phyloP scores from a whole-genome alignment of 768 basidiomycete species.

The Podaxis carcinomalis region DNA sequence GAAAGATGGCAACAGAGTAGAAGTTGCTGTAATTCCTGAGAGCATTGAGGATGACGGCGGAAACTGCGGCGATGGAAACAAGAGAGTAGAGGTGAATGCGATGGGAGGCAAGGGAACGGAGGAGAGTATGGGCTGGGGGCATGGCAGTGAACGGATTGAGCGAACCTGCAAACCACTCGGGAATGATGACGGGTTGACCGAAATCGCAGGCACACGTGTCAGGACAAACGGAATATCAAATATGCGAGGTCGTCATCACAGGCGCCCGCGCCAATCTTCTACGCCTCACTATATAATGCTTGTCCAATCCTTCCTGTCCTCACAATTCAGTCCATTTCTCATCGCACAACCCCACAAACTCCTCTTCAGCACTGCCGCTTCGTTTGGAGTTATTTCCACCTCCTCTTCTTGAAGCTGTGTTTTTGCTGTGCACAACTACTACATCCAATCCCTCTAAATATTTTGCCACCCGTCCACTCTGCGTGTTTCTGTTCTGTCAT shows the following conservation, averaged over 20 bases:
- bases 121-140: slow-evolving; percentile 36
- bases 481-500: background rate
- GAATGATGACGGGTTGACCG: background rate
- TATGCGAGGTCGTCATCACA: too few species aligned
- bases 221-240: background rate
- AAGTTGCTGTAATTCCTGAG: slow-evolving; percentile 85
- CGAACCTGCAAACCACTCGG: background rate
- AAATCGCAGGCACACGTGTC: background rate
- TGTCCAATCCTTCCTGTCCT: background rate
- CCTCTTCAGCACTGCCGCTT: background rate
- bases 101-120: slow-evolving; percentile 52
- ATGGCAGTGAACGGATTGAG: background rate
- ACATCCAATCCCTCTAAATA: background rate
- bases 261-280: background rate
- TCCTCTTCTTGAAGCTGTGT: background rate
- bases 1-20: slow-evolving; percentile 87
- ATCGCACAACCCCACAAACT: background rate
- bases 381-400: background rate
- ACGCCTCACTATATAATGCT: background rate
- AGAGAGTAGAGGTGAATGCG: slow-evolving; percentile 66
- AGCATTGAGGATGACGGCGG: slow-evolving; percentile 73
- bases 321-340: background rate
- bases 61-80: slow-evolving; percentile 65
- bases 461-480: background rate
- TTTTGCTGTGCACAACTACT: background rate